phyloP scores from a whole-genome alignment of 1,139 yeast species.

The Sugiyamaella novakii region DNA sequence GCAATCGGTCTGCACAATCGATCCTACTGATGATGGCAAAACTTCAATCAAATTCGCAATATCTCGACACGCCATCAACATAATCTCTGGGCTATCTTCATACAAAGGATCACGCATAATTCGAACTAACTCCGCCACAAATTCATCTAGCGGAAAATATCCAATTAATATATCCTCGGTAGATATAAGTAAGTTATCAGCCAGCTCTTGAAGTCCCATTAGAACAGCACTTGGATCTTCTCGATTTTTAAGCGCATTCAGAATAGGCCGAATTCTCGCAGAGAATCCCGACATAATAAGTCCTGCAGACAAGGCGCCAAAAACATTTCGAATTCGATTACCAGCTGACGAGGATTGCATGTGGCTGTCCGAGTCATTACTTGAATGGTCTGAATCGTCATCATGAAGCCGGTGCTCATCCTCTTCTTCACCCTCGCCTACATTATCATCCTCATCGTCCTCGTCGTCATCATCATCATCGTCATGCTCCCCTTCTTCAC shows the following conservation, averaged over 20 bases:
- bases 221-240: constrained; percentile 51
- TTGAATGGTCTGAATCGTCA: constrained; percentile 20
- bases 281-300: constrained; percentile 41
- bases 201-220: constrained; percentile 44
- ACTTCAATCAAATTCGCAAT: constrained; percentile 81
- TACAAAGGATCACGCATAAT: constrained; percentile 62
- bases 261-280: constrained; percentile 34
- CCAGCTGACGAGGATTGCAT: constrained; percentile 15
- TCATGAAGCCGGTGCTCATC: constrained; percentile 16
- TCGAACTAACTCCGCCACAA: constrained; percentile 58
- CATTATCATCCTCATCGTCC: constrained; percentile 24
- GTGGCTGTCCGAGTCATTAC: constrained; percentile 24
- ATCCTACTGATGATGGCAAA: constrained; percentile 63
- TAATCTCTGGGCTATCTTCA: constrained; percentile 73
- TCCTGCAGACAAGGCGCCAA: constrained; percentile 43
- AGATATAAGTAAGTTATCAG: constrained; percentile 43
- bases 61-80: constrained; percentile 82
- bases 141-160: constrained; percentile 58
- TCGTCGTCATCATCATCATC: constrained; percentile 26
- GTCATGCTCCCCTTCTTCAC: constrained; percentile 27
- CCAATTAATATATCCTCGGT: constrained; percentile 41
- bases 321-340: constrained; percentile 31
- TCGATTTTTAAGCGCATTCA: constrained; percentile 38
- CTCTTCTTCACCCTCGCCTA: constrained; percentile 20
- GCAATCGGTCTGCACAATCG: constrained; percentile 68